Percentiles rank a stretch among this genome's conserved stretches.
These are phyloP conservation scores for Pseudogymnoascus sp. DNA, from an alignment of 2,329 filamentous ascomycete genomes.

Conservation along the genomic window DNA sequence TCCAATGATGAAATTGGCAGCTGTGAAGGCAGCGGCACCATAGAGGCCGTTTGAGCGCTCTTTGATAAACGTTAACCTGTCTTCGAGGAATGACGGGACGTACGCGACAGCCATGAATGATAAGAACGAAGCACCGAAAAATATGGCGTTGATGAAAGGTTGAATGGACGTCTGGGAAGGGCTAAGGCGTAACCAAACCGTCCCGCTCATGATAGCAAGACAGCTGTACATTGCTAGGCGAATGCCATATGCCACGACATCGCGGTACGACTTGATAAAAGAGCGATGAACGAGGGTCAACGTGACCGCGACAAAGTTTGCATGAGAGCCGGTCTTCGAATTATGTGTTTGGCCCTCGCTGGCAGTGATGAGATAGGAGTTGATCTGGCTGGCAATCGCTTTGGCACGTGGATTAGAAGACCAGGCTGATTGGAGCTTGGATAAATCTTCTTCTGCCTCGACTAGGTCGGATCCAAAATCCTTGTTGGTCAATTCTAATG, in stretches of 20 bases:
- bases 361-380: constrained; percentile 11
- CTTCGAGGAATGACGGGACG: constrained; percentile 75
- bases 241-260: constrained; percentile 77
- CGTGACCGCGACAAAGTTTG: constrained; percentile 36
- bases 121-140: constrained; percentile 69
- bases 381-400: constrained; percentile 27
- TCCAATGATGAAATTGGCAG: constrained; percentile 77
- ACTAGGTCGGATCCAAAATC: constrained; percentile 56
- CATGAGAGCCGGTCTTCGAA: background rate
- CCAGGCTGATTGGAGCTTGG: constrained; percentile 51
- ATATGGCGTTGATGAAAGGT: constrained; percentile 74
- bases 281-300: constrained; percentile 66
- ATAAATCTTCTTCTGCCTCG: constrained; percentile 41
- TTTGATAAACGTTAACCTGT: constrained; percentile 63
- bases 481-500: constrained; percentile 70
- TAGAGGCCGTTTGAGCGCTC: constrained; percentile 78
- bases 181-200: constrained; percentile 69
- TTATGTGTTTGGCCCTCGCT: background rate
- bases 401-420: constrained; percentile 36
- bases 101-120: constrained; percentile 80
- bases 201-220: constrained; percentile 79
- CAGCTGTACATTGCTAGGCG: constrained; percentile 74
- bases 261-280: constrained; percentile 77
- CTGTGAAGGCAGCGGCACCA: constrained; percentile 61
- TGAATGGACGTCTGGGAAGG: constrained; percentile 66